Percentiles rank a stretch among this genome's conserved stretches.
Evolutionary conservation across 169 alveolate species (phyloP).

Genomic region (Cryptosporidium andersoni): DNA sequence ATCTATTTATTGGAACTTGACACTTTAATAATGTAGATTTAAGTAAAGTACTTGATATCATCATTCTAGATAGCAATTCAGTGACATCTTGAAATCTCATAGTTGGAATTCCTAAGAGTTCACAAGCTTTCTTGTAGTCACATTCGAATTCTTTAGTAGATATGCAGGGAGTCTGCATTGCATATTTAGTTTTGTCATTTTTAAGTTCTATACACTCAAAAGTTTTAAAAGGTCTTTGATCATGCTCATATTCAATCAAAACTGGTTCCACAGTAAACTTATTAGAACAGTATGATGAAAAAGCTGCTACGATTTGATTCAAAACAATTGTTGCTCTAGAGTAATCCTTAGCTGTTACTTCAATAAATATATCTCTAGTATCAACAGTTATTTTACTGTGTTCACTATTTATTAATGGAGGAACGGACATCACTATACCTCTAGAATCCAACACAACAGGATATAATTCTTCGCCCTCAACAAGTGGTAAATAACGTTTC

Average conservation of each 20-base stretch:
- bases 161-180: constrained; percentile 19
- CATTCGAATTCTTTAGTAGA: constrained; percentile 10
- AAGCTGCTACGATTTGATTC: constrained; percentile 79
- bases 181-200: constrained; percentile 4
- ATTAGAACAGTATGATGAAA: constrained; percentile 82
- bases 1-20: constrained; percentile 87
- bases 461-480: constrained; percentile 83
- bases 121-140: constrained; percentile 74
- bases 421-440: constrained; percentile 93
- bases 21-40: constrained; percentile 74
- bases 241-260: constrained; percentile 74
- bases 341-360: constrained; percentile 92
- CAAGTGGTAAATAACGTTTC: constrained; percentile 87
- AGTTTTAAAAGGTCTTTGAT: constrained; percentile 13
- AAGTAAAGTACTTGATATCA: constrained; percentile 77
- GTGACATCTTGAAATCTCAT: neutral
- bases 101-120: constrained; percentile 67
- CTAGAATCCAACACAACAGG: constrained; percentile 93
- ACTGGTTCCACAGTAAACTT: constrained; percentile 84
- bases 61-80: constrained; percentile 73
- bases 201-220: neutral
- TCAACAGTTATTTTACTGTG: constrained; percentile 92
- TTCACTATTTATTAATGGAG: constrained; percentile 97
- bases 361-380: constrained; percentile 94
- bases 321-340: constrained; percentile 75